A percentile compares a stretch with the other conserved stretches of the same genome.
These are phyloP conservation scores for Vanrija pseudolonga DNA, from an alignment of 1,284 basidiomycete species.

Conservation along the genomic window DNA sequence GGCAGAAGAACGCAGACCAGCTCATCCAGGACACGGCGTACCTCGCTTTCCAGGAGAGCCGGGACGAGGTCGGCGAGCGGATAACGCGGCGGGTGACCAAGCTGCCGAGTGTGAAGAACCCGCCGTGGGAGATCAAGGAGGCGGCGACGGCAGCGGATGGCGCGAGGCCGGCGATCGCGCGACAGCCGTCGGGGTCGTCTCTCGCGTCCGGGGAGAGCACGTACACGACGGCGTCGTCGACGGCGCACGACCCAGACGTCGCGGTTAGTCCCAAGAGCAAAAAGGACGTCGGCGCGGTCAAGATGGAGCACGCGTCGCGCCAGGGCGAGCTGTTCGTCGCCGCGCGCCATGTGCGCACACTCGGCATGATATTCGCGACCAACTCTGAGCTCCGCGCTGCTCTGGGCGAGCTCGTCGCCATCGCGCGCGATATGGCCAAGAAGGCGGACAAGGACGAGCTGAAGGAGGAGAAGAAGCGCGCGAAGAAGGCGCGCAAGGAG, in stretches of 20 bases:
- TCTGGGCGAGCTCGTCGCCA: background rate
- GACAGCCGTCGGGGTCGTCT: too few species aligned
- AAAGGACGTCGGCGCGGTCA: too few species aligned
- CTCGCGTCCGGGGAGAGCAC: too few species aligned
- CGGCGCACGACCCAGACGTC: background rate
- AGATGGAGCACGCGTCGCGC: background rate
- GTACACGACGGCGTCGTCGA: too few species aligned
- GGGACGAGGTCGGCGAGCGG: background rate
- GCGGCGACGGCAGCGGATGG: background rate
- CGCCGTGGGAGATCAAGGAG: background rate
- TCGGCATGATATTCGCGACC: slow-evolving; percentile 8
- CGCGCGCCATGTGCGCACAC: slow-evolving; percentile 1
- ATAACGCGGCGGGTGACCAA: too few species aligned
- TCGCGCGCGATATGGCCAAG: background rate
- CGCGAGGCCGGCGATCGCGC: background rate
- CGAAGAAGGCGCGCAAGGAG: background rate
- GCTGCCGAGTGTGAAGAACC: too few species aligned
- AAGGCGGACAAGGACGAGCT: background rate
- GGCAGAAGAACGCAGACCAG: slow-evolving; percentile 15
- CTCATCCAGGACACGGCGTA: slow-evolving; percentile 11
- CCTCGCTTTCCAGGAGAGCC: slow-evolving; percentile 3
- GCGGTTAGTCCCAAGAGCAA: background rate
- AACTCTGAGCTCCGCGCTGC: slow-evolving; percentile 8
- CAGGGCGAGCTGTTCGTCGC: slow-evolving; percentile 6
- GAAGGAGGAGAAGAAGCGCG: background rate